Evolutionary conservation across 148 eudicot genomes (phyloP).

Genomic region (Suaeda aralocaspica): DNA sequence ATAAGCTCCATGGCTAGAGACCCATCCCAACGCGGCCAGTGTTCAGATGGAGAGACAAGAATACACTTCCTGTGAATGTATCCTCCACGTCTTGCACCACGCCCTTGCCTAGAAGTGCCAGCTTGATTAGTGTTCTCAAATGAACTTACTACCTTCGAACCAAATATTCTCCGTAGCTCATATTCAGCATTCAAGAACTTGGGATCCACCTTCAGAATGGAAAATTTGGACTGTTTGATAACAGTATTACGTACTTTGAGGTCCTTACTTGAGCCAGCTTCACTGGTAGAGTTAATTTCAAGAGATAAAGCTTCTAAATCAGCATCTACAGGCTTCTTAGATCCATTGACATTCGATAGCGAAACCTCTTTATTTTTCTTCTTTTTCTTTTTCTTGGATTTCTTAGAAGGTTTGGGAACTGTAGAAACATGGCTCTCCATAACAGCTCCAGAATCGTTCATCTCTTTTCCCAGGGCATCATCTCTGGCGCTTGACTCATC

Average conservation of each 20-base stretch:
- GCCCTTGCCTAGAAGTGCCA: conserved; percentile 64
- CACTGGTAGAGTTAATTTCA: conserved; percentile 36
- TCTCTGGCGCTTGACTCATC: conserved; percentile 33
- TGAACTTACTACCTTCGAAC: conserved; percentile 83
- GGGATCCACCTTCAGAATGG: conserved; percentile 77
- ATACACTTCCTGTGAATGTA: conserved; percentile 58
- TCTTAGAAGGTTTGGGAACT: conserved; percentile 39
- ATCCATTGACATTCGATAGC: conserved; percentile 20
- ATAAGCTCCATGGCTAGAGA: conserved; percentile 90
- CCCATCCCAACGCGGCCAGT: conserved; percentile 99
- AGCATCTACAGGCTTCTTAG: conserved; percentile 29
- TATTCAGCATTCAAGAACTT: conserved; percentile 83
- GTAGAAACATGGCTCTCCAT: conserved; percentile 28
- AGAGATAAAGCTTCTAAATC: conserved; percentile 44
- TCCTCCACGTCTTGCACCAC: conserved; percentile 75
- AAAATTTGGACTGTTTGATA: conserved; percentile 34
- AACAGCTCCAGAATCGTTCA: conserved; percentile 20
- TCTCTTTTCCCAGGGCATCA: conserved; percentile 23
- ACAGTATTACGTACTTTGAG: conserved; percentile 21
- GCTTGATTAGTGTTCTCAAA: conserved; percentile 62
- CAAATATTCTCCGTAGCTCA: conserved; percentile 90
- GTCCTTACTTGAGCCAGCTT: conserved; percentile 29
- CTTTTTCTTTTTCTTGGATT: conserved; percentile 69
- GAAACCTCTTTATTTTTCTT: conserved; percentile 52
- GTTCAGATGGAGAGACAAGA: conserved; percentile 76